Percentiles rank a stretch among this genome's conserved stretches.
Evolutionary conservation across 2,329 filamentous ascomycete genomes (phyloP).

Genomic region (Phaeosphaeria sp.): DNA sequence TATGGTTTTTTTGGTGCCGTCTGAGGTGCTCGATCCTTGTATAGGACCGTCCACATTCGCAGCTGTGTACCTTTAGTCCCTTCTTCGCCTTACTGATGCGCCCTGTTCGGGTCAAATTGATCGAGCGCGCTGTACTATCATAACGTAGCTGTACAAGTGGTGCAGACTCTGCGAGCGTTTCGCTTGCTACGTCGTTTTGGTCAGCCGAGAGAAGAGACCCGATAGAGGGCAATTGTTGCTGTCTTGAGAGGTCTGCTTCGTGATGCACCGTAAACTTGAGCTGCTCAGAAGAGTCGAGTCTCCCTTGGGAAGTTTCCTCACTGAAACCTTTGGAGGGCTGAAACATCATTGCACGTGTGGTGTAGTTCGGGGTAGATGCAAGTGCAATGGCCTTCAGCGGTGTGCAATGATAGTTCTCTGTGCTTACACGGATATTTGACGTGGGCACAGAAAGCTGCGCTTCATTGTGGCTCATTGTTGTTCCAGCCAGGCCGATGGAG

Average conservation of each 20-base stretch:
- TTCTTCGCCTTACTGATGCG: slow-evolving; percentile 57
- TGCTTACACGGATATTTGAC: no score
- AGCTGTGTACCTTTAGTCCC: slow-evolving; percentile 54
- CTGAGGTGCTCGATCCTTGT: slow-evolving; percentile 57
- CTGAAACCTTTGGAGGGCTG: no score
- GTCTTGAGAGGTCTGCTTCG: background rate
- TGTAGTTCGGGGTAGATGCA: no score
- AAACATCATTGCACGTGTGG: no score
- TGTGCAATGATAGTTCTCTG: no score
- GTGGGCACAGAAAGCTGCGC: no score
- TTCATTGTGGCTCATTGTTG: no score
- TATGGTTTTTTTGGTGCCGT: slow-evolving; percentile 57
- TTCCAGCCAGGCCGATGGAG: no score
- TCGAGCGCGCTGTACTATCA: slow-evolving; percentile 18
- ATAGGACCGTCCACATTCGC: slow-evolving; percentile 56
- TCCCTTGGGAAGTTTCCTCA: no score
- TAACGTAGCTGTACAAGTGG: background rate
- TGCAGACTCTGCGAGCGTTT: background rate
- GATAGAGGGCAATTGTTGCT: background rate
- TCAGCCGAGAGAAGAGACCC: background rate
- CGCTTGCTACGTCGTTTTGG: background rate
- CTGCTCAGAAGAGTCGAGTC: background rate
- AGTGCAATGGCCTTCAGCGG: no score
- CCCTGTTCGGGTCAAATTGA: slow-evolving; percentile 54
- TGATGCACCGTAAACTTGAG: background rate